A percentile compares a stretch with the other conserved stretches of the same genome.
These are phyloP conservation scores for Neurospora crassa DNA, from an alignment of 2,329 filamentous ascomycete species.

Conservation along the genomic window DNA sequence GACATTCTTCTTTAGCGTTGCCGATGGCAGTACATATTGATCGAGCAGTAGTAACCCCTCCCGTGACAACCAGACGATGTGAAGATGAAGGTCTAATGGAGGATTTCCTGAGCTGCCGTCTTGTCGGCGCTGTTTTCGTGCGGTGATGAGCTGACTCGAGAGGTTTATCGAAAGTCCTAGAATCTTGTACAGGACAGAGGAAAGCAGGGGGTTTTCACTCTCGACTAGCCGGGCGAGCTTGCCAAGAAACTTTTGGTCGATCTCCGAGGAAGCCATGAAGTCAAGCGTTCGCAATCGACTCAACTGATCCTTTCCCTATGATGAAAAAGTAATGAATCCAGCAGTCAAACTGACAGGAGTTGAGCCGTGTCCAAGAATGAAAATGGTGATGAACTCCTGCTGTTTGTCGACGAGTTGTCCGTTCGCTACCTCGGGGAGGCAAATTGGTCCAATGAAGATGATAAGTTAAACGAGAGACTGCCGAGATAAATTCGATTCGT, in stretches of 20 bases:
- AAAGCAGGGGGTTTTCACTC: conserved; percentile 68
- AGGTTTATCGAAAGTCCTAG: conserved; percentile 85
- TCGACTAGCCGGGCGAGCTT: conserved; percentile 74
- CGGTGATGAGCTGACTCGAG: conserved; percentile 71
- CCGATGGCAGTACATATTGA: conserved; percentile 65
- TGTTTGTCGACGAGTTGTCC: neutral
- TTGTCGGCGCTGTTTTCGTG: conserved; percentile 73
- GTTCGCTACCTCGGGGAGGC: conserved; percentile 2
- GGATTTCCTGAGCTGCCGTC: conserved; percentile 54
- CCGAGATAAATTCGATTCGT: conserved; percentile 1
- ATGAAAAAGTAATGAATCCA: neutral
- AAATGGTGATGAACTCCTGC: neutral
- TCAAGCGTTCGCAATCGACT: neutral
- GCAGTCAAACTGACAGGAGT: neutral
- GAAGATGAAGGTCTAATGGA: conserved; percentile 63
- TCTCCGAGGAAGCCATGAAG: conserved; percentile 87
- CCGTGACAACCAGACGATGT: conserved; percentile 91
- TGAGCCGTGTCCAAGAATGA: neutral
- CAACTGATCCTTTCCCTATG: neutral
- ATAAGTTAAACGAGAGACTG: conserved; percentile 11
- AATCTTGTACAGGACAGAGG: conserved; percentile 78
- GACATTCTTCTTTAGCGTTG: conserved; percentile 62
- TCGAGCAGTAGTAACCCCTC: conserved; percentile 87
- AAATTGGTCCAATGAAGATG: conserved; percentile 7
- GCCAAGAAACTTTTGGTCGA: conserved; percentile 95